Evolutionary conservation across 148 eudicot genomes (phyloP).

Genomic region (Limonium bicolor): DNA sequence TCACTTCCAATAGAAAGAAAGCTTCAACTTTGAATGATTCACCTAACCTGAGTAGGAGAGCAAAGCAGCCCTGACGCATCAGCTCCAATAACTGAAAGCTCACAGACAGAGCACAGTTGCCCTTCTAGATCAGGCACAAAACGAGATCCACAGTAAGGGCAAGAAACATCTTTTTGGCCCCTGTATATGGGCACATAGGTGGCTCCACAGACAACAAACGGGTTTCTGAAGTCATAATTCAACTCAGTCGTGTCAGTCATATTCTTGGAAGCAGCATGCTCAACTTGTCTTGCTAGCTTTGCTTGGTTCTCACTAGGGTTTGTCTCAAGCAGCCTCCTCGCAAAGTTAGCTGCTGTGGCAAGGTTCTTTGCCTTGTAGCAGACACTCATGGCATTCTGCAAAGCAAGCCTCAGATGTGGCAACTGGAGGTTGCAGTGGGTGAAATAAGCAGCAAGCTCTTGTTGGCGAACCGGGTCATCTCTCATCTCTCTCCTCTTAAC

Average conservation of each 20-base stretch:
- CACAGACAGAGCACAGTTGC: slow-evolving; percentile 74
- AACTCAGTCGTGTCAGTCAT: slow-evolving; percentile 57
- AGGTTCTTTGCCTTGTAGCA: slow-evolving; percentile 62
- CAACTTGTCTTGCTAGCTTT: slow-evolving; percentile 61
- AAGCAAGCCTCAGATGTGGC: slow-evolving; percentile 76
- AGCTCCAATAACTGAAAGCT: slow-evolving; percentile 66
- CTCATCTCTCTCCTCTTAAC: slow-evolving; percentile 31
- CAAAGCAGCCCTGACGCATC: slow-evolving; percentile 96
- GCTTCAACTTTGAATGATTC: not conserved
- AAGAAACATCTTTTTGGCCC: slow-evolving; percentile 68
- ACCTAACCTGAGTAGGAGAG: slow-evolving; percentile 60
- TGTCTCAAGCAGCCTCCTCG: slow-evolving; percentile 71
- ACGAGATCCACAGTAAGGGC: slow-evolving; percentile 72
- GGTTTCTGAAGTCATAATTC: slow-evolving; percentile 93
- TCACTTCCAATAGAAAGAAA: no score
- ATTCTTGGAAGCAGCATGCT: slow-evolving; percentile 77
- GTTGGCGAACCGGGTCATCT: slow-evolving; percentile 61
- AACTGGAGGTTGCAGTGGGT: slow-evolving; percentile 91
- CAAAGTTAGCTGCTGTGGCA: slow-evolving; percentile 68
- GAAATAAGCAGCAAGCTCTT: slow-evolving; percentile 91
- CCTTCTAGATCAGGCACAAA: slow-evolving; percentile 79
- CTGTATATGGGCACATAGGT: slow-evolving; percentile 82
- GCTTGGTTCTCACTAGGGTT: slow-evolving; percentile 69
- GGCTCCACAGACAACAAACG: slow-evolving; percentile 88
- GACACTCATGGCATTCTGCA: slow-evolving; percentile 61